A percentile compares a stretch with the other conserved stretches of the same genome.
Evolutionary conservation across 1,139 yeast species (phyloP).

Genomic region (Diutina catenulata): DNA sequence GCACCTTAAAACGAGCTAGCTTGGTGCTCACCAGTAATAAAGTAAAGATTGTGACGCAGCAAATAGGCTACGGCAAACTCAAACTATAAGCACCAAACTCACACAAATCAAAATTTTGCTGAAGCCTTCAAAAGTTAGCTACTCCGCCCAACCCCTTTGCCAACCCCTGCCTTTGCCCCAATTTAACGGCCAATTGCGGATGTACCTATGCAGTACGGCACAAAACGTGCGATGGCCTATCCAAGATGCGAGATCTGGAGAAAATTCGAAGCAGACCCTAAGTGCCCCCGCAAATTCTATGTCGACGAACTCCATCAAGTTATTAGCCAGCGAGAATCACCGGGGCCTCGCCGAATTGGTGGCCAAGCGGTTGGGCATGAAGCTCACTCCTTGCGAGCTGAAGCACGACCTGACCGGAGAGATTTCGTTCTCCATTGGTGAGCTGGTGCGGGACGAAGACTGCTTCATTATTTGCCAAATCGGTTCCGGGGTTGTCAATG

Average conservation of each 20-base stretch:
- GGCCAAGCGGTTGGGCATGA: slow-evolving; percentile 50
- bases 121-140: too few species aligned
- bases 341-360: slow-evolving; percentile 76
- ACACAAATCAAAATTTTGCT: too few species aligned
- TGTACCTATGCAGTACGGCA: too few species aligned
- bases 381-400: slow-evolving; percentile 46
- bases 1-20: too few species aligned
- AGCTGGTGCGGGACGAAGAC: slow-evolving; percentile 87
- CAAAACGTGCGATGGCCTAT: slow-evolving; percentile 5
- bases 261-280: not conserved
- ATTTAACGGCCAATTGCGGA: too few species aligned
- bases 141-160: too few species aligned
- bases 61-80: too few species aligned
- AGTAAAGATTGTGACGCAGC: too few species aligned
- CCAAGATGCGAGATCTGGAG: not conserved
- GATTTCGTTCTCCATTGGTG: slow-evolving; percentile 71
- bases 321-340: slow-evolving; percentile 85
- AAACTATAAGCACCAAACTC: too few species aligned
- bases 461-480: slow-evolving; percentile 69
- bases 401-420: slow-evolving; percentile 37
- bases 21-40: too few species aligned
- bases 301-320: slow-evolving; percentile 79
- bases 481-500: slow-evolving; percentile 86
- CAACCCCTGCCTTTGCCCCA: too few species aligned
- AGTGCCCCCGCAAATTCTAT: slow-evolving; percentile 16